These are phyloP conservation scores for Sextonia rubra DNA, from an alignment of 164 flowering plant genomes.

Conservation along the genomic window DNA sequence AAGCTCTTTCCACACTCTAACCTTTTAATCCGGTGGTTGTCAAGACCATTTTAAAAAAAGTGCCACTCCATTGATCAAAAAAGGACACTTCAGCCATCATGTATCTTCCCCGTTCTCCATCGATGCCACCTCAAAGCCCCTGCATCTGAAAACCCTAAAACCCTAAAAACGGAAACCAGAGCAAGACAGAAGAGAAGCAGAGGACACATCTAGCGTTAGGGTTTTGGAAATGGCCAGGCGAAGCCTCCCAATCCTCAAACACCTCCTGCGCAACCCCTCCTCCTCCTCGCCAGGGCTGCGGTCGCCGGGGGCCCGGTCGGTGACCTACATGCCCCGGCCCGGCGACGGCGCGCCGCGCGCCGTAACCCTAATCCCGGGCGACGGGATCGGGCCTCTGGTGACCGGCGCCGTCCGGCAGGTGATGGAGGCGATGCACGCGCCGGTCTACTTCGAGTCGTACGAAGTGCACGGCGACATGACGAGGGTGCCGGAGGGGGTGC, in stretches of 20 bases:
- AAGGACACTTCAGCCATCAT: too few relatives aligned
- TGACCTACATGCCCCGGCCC: constrained; percentile 88
- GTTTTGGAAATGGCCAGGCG: constrained; percentile 4
- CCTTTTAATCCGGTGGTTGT: too few relatives aligned
- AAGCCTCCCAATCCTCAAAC: neutral
- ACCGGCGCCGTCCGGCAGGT: constrained; percentile 81
- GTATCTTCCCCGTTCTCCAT: neutral
- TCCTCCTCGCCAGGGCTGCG: neutral
- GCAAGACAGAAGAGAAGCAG: too few relatives aligned
- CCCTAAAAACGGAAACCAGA: neutral
- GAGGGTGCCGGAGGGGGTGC: constrained; percentile 44
- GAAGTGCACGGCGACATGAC: constrained; percentile 68
- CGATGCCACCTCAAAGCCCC: neutral
- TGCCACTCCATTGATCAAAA: too few relatives aligned
- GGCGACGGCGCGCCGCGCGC: constrained; percentile 77
- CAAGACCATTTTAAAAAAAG: too few relatives aligned
- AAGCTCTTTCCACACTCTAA: too few relatives aligned
- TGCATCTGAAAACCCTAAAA: neutral
- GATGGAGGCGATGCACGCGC: constrained; percentile 36
- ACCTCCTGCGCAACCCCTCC: neutral
- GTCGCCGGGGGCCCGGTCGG: constrained; percentile 26
- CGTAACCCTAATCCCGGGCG: constrained; percentile 76
- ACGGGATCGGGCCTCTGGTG: constrained; percentile 77
- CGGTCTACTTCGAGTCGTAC: constrained; percentile 61
- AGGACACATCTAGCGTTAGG: neutral